Base-by-base conservation (phyloP, 2,329 filamentous ascomycete species). In the Malbranchea cinnamomea region DNA sequence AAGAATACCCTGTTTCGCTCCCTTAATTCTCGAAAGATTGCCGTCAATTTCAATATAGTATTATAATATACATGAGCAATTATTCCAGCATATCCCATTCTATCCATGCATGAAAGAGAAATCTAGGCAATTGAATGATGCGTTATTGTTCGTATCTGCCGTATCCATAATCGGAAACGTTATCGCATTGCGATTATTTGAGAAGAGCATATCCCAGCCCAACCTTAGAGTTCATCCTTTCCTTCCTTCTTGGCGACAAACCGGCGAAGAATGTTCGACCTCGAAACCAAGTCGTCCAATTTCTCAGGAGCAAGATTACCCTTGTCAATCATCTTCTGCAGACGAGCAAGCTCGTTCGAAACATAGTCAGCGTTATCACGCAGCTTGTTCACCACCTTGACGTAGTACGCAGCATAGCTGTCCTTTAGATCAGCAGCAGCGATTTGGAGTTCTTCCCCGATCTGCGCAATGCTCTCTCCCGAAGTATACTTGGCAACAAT, bases 341-440 rank as follows among this genome's bases (percentile, higher is more conserved):
- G 66, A 40, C 87, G 72, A 37, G 74, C 67, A 39, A 85, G 64
- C 67, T 95, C 87, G 73, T 93, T 95, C 50, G 71, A 62, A 28
- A 74, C 82, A 50, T 82, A 94, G 30, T 65, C 76, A 37, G 78
- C 67, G 60, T 78, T 91, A 55, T 76, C 66, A 51, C 63, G 67
- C 40, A 89, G 62, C 73, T 94, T 95, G 53, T 81, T 72, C 37
- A 89, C 78, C 32, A 92, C 84, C 53, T 81, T 82, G 53, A 89
- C 66, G 57, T 98, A 95, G 71, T 98, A 98, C 59, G 85, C 70
- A 26, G 82, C 82, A 50, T 87, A 92, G 64, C 81, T 82, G 56
- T 77, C 74, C 59, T 77, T 71, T 30, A 89, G 54, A 30, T 58
- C 62, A 44, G 68, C 67, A 13, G 75, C 75, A 37, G 73, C 70